Conservation (phyloP, 2,329 filamentous ascomycete genomes). For the Phialocephala sp. region DNA sequence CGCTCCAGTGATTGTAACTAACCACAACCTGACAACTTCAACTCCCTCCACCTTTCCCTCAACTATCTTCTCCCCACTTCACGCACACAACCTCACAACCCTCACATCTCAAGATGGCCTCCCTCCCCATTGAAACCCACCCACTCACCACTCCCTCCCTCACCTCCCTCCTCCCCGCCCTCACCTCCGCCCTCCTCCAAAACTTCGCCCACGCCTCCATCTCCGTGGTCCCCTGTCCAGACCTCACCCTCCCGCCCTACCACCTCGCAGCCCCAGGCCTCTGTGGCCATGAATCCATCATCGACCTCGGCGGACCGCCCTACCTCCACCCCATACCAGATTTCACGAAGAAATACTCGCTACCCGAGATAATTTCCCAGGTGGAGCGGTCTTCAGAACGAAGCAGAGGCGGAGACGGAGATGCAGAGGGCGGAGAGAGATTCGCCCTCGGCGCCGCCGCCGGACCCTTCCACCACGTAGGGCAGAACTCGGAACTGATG, state of each 20-base stretch:
- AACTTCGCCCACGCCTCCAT: constrained; percentile 24
- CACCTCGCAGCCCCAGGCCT: constrained; percentile 48
- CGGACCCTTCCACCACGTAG: constrained; percentile 49
- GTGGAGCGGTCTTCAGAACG: too few species aligned
- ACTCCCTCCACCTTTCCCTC: too few species aligned
- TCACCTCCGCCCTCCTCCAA: neutral
- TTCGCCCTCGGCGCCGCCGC: constrained; percentile 48
- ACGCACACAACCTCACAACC: too few species aligned
- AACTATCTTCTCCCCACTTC: neutral
- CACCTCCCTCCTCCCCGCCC: neutral
- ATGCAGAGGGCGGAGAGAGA: neutral
- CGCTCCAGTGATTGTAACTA: too few species aligned
- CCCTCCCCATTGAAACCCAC: neutral
- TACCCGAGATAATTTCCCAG: constrained; percentile 44
- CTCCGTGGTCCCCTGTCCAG: constrained; percentile 43
- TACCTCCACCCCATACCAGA: constrained; percentile 48
- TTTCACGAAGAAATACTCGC: constrained; percentile 44
- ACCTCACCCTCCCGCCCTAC: constrained; percentile 47
- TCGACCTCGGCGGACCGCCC: constrained; percentile 51
- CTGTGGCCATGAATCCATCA: constrained; percentile 47
- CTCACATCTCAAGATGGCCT: too few species aligned
- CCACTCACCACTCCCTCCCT: neutral
- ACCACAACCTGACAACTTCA: too few species aligned
- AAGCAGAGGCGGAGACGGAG: neutral
- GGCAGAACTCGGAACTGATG: constrained; percentile 50